Base-by-base conservation (phyloP, 768 basidiomycete species). In the Leucocoprinus birnbaumii region DNA sequence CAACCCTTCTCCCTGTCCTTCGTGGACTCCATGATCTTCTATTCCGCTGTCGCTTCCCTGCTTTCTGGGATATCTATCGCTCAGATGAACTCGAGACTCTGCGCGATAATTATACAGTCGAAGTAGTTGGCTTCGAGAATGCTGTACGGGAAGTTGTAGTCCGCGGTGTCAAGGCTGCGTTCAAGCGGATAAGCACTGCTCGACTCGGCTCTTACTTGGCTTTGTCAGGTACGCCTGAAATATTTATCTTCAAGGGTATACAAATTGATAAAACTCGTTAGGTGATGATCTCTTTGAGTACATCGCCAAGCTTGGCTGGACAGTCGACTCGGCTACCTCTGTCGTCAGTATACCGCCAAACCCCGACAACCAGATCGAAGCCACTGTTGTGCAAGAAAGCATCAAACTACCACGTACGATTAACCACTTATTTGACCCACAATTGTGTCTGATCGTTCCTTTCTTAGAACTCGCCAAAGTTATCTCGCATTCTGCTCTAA, bases 361-460 rank as follows among this genome's bases (percentile, higher is more conserved):
- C 68, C 86, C 87, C 13, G 91, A 94, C 70, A 94, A 94, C 68
- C 89, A 91, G 63, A 89, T 93, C 61, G 85, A 89, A 63, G 88
- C 91, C 0, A 87, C 89, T 0, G 79, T 94, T 47, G 87, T 92
- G 22, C 89, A 90, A 68, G 91, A 94, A 70, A 82, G 77, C 61
- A 86, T 94, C 63, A 87, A 85, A 66, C 74, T 94, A 59, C 82
- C 86, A 55, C 91, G 91, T 92, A 72, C 60, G 91, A 77, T 37
- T 51, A 14, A 19, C 53, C 2, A 37, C 21, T 58, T 53, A 25
- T 9, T 37, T 35, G n/a, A n/a, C n/a, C n/a, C n/a, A n/a, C n/a
- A n/a, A n/a, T n/a, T n/a, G n/a, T n/a, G 16, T 25, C 25, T 44
- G 3, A 3, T n/a, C 38, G 16, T 10, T 6, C 38, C 9, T n/a